Base-by-base conservation (phyloP, 768 basidiomycete genomes). In the Leccinum sublutescens region DNA sequence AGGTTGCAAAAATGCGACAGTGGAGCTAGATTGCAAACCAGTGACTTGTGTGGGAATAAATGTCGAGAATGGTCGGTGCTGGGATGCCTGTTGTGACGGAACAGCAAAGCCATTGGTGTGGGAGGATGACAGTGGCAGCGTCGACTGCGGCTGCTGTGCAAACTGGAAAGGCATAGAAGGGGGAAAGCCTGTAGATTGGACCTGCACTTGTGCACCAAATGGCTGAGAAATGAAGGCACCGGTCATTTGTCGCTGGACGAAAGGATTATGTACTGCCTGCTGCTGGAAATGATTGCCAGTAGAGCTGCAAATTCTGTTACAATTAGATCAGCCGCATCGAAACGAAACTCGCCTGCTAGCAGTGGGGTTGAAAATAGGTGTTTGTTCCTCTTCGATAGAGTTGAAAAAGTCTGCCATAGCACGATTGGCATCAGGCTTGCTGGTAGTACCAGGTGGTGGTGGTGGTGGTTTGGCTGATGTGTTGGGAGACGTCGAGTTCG, bases 381-480 rank as follows among this genome's bases (percentile, higher is more conserved):
- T 80, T 68, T 91, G 88, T 57, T 89, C 86, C 55, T 84, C 81
- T 70, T 97, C 95, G 64, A 99, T 96, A 5, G 91, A 83, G 27
- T 79, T 75, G 75, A 99, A 97, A 78, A 99, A 95, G 74, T 98
- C 96, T 19, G 84, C 74, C 56, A 87, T 77, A 33, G 80, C 80
- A 57, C 83, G 84, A 61, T 73, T 78, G 34, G 58, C 63, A n/a
- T 72, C 73, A 34, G 74, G 64, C 58, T 78, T 78, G 50, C 68
- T 66, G 8, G 67, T 65, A 15, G 74, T 56, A 4, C 51, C 56
- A 45, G 65, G 54, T 9, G 73, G 51, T 4, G 68, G 62, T 2
- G 77, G 57, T 2, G 71, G 55, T 27, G 27, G 55, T 27, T 74
- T 64, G 25, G 68, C 56, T 43, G 45, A 58, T 29, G 71, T 52